phyloP scores from a whole-genome alignment of 2,329 filamentous ascomycete species.

The Calonectria multiphialidica region DNA sequence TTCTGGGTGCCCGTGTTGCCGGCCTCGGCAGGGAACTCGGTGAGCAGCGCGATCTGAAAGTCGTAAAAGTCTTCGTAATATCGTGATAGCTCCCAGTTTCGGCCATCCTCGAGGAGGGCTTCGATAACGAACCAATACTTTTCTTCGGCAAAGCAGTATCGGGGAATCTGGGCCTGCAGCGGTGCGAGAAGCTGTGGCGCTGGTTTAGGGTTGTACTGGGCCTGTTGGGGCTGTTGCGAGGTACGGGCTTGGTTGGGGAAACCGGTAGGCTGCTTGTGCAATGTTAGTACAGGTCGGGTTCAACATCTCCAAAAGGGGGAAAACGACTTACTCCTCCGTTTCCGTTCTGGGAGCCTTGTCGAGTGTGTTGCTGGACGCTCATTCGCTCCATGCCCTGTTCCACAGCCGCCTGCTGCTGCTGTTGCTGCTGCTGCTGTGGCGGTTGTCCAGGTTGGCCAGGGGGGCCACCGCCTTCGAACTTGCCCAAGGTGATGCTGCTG shows the following conservation, averaged over 20 bases:
- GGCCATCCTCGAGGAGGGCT: slow-evolving; percentile 88
- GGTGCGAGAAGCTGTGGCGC: slow-evolving; percentile 77
- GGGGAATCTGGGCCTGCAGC: slow-evolving; percentile 85
- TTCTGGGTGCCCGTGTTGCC: slow-evolving; percentile 85
- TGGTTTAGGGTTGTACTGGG: slow-evolving; percentile 53
- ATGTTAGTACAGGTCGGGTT: neutral
- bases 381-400: slow-evolving; percentile 82
- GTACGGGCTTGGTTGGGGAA: slow-evolving; percentile 39
- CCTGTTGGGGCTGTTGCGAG: slow-evolving; percentile 52
- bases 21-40: slow-evolving; percentile 91
- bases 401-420: slow-evolving; percentile 55
- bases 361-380: slow-evolving; percentile 69
- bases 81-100: slow-evolving; percentile 91
- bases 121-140: slow-evolving; percentile 99
- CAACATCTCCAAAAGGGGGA: neutral
- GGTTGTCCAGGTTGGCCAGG: slow-evolving; percentile 49
- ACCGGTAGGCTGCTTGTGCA: slow-evolving; percentile 44
- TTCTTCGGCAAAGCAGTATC: slow-evolving; percentile 95
- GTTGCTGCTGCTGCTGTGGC: neutral
- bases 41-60: slow-evolving; percentile 94
- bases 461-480: slow-evolving; percentile 74
- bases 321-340: slow-evolving; percentile 39
- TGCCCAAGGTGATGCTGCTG: slow-evolving; percentile 95
- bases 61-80: slow-evolving; percentile 99
- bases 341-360: slow-evolving; percentile 44